Conservation (phyloP, 139 green algal genomes). For the Asterochloris erici region DNA sequence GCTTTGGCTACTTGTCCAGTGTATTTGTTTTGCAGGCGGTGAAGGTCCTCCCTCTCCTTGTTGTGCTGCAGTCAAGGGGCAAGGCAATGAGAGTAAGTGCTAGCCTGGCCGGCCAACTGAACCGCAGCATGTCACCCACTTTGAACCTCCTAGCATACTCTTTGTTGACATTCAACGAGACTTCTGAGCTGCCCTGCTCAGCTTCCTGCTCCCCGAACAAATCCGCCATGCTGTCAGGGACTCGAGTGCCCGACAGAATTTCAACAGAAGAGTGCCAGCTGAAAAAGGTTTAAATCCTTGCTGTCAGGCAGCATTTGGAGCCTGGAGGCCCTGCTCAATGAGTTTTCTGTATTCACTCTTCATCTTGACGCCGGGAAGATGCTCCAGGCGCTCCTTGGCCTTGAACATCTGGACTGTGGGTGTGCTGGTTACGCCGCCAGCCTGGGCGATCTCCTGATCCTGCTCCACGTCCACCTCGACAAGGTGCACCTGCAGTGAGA, state of each 20-base stretch:
- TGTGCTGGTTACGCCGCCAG: conserved; percentile 85
- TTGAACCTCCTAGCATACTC: too few species aligned
- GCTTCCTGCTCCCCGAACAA: too few species aligned
- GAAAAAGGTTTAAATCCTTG: too few species aligned
- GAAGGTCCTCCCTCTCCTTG: conserved; percentile 11
- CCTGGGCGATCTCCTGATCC: conserved; percentile 90
- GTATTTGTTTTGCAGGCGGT: conserved; percentile 3
- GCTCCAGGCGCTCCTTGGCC: conserved; percentile 80
- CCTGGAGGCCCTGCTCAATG: neutral
- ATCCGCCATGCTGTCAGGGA: too few species aligned
- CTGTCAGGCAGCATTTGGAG: too few species aligned
- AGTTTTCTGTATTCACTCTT: conserved; percentile 81
- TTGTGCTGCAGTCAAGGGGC: neutral
- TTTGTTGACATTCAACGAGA: too few species aligned
- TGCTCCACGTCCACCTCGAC: conserved; percentile 94
- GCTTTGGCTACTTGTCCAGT: neutral
- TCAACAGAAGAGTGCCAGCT: too few species aligned
- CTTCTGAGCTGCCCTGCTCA: too few species aligned
- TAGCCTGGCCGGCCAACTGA: too few species aligned
- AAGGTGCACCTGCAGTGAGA: conserved; percentile 58
- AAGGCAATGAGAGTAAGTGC: neutral
- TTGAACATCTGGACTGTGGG: conserved; percentile 94
- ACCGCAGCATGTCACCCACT: too few species aligned
- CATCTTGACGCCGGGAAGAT: conserved; percentile 87
- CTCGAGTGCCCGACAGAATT: too few species aligned